A percentile compares a stretch with the other conserved stretches of the same genome.
These are phyloP conservation scores for Dothiorella sarmentorum DNA, from an alignment of 2,329 filamentous ascomycete species.

Conservation along the genomic window DNA sequence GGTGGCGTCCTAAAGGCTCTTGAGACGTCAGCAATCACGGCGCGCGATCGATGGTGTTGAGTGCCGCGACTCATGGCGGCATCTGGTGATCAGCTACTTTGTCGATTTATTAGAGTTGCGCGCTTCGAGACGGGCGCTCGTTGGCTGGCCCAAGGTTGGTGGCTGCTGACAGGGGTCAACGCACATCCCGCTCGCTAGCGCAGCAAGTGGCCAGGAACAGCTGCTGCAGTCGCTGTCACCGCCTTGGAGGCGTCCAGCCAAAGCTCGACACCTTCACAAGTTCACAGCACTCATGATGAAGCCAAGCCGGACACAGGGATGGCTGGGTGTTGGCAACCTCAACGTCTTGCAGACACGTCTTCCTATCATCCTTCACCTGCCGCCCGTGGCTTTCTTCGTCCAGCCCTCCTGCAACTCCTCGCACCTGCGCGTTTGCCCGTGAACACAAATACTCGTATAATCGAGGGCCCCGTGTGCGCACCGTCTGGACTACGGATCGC, in stretches of 20 bases:
- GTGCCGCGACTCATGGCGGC: neutral
- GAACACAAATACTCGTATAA: neutral
- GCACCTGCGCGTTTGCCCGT: neutral
- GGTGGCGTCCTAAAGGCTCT: neutral
- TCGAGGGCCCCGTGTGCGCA: neutral
- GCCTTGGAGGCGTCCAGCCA: constrained; percentile 1
- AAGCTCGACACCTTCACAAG: neutral
- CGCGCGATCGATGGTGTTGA: constrained; percentile 11
- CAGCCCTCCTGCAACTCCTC: neutral
- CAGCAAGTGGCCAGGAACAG: constrained; percentile 17
- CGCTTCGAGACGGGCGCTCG: constrained; percentile 10
- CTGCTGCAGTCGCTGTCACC: constrained; percentile 14
- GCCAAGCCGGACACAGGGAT: constrained; percentile 20
- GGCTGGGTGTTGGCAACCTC: neutral
- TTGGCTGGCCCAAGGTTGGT: neutral
- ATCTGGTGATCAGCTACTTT: neutral
- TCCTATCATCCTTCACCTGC: constrained; percentile 1
- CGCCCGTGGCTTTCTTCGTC: neutral
- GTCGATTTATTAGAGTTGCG: neutral
- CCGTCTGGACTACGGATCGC: neutral
- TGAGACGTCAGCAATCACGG: neutral
- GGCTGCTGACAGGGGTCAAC: neutral
- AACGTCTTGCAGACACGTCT: neutral
- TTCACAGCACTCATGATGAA: neutral
- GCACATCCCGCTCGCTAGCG: constrained; percentile 13